Conservation (phyloP, 1,284 basidiomycete species). For the Ceratorhiza oryzae-sativae region DNA sequence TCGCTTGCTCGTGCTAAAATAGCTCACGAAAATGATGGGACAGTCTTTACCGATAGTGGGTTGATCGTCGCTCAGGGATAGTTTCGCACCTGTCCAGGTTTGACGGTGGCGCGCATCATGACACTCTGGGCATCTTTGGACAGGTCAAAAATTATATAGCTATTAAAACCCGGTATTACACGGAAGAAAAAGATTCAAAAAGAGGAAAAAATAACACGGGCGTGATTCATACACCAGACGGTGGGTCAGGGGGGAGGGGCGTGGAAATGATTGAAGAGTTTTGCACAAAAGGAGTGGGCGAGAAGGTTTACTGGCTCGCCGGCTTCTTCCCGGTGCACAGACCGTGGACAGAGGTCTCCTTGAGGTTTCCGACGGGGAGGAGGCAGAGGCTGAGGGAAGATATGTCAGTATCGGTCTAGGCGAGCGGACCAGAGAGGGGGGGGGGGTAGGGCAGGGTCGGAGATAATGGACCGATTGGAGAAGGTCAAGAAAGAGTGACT, state of each 20-base stretch:
- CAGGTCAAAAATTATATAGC: not conserved
- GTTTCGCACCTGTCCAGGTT: too few relatives aligned
- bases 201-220: not conserved
- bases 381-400: not conserved
- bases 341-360: conserved; percentile 32
- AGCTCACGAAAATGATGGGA: not conserved
- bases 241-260: not conserved
- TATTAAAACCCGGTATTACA: not conserved
- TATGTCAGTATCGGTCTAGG: not conserved
- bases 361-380: conserved; percentile 28
- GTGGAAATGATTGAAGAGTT: not conserved
- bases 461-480: not conserved
- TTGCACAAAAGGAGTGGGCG: not conserved
- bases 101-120: not conserved
- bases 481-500: too few relatives aligned
- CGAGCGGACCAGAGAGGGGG: conserved; percentile 10
- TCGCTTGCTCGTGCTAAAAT: not conserved
- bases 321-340: conserved; percentile 27
- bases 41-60: too few relatives aligned
- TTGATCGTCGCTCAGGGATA: too few relatives aligned
- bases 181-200: not conserved
- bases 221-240: not conserved
- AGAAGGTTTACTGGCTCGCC: not conserved
- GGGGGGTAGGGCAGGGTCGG: not conserved
- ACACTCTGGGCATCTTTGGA: not conserved